A percentile compares a stretch with the other conserved stretches of the same genome.
Evolutionary conservation across 345 rosid genomes (phyloP).

Genomic region (Eucalyptus tenuipes): DNA sequence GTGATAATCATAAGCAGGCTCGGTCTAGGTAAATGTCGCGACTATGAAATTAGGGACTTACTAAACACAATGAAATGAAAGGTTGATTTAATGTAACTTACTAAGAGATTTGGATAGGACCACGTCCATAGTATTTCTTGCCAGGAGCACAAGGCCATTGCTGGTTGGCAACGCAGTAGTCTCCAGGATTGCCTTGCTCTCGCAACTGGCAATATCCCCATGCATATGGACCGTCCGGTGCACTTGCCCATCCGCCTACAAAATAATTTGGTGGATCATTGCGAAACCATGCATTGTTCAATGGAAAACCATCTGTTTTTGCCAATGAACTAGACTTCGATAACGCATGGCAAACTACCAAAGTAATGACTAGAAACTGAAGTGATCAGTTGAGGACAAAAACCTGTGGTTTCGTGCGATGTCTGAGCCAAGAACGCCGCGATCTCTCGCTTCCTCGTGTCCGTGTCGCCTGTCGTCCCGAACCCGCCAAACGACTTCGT

Average conservation of each 20-base stretch:
- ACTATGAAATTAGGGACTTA: background rate
- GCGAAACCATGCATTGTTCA: background rate
- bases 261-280: background rate
- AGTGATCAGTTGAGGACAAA: background rate
- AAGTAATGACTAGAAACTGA: background rate
- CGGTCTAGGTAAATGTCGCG: background rate
- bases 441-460: slow-evolving; percentile 3
- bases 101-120: slow-evolving; percentile 6
- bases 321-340: background rate
- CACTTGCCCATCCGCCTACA: slow-evolving; percentile 6
- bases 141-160: slow-evolving; percentile 5
- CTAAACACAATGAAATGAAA: background rate
- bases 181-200: slow-evolving; percentile 1
- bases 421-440: slow-evolving; percentile 4
- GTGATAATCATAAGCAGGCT: background rate
- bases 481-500: background rate
- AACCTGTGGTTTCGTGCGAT: slow-evolving; percentile 8
- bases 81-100: background rate
- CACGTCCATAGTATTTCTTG: slow-evolving; percentile 1
- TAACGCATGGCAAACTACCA: background rate
- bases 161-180: slow-evolving; percentile 1
- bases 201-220: slow-evolving; percentile 7
- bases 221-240: slow-evolving; percentile 5
- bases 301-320: background rate
- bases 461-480: background rate